Conservation (phyloP, 805 yeast genomes). For the Blastobotrys robertii region DNA sequence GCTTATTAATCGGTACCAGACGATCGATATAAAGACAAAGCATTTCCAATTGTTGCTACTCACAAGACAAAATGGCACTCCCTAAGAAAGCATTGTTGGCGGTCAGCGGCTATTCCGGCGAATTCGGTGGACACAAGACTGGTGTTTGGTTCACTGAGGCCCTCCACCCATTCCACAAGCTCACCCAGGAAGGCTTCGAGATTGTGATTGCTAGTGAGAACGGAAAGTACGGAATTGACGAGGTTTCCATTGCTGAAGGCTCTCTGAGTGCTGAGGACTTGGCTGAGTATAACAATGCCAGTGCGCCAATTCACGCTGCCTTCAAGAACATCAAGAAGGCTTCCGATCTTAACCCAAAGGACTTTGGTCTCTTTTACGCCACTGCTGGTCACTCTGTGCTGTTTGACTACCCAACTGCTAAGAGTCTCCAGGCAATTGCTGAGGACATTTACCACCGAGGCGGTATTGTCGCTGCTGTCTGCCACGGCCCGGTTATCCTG, state of each 20-base stretch:
- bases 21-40: too few relatives aligned
- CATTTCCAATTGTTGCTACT: too few relatives aligned
- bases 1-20: too few relatives aligned
- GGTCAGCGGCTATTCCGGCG: too few relatives aligned
- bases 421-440: constrained; percentile 37
- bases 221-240: constrained; percentile 50
- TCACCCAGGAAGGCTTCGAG: constrained; percentile 39
- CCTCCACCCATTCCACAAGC: constrained; percentile 45
- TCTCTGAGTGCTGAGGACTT: constrained; percentile 38
- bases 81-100: too few relatives aligned
- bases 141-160: constrained; percentile 54
- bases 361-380: constrained; percentile 47
- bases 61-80: too few relatives aligned
- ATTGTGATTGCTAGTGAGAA: constrained; percentile 51
- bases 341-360: constrained; percentile 37
- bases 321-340: constrained; percentile 37
- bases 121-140: constrained; percentile 44
- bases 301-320: constrained; percentile 32
- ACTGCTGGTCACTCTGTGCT: constrained; percentile 60
- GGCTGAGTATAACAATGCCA: constrained; percentile 30
- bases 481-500: constrained; percentile 59
- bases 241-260: constrained; percentile 37
- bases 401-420: constrained; percentile 48
- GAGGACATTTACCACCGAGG: constrained; percentile 38
- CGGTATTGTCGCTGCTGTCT: constrained; percentile 54